Conservation (phyloP, 345 rosid species). For the Turritis glabra region DNA sequence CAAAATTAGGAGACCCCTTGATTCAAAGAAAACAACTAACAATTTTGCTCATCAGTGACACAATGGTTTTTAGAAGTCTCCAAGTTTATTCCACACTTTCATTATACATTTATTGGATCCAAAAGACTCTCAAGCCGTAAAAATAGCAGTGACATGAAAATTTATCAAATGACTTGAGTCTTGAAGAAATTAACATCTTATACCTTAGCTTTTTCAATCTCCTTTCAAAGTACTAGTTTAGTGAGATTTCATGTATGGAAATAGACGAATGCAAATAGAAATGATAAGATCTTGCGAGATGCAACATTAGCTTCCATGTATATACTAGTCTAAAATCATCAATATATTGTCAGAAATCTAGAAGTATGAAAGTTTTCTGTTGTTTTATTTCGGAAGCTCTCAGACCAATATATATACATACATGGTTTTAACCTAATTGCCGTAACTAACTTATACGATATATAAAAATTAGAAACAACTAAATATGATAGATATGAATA, state of each 20-base stretch:
- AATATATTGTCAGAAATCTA: no score
- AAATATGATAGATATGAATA: no score
- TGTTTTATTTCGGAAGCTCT: no score
- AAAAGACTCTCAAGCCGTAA: background rate
- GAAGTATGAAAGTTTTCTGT: no score
- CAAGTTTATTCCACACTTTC: background rate
- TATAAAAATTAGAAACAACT: no score
- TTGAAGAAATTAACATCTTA: background rate
- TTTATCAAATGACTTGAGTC: background rate
- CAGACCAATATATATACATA: no score
- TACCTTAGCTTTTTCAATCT: background rate
- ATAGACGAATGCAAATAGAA: background rate
- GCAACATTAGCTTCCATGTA: background rate
- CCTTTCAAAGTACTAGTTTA: no score
- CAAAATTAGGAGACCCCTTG: slow-evolving; percentile 18
- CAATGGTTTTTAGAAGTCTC: background rate
- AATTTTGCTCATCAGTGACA: slow-evolving; percentile 3
- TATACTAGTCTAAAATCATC: no score
- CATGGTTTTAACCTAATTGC: no score
- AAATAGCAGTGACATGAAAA: background rate
- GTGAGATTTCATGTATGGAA: background rate
- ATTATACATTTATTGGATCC: background rate
- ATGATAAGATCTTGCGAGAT: background rate
- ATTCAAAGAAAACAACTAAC: slow-evolving; percentile 8
- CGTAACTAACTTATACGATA: no score